Evolutionary conservation across 768 basidiomycete genomes (phyloP).

Genomic region (Rubroboletus pulcherrimus): DNA sequence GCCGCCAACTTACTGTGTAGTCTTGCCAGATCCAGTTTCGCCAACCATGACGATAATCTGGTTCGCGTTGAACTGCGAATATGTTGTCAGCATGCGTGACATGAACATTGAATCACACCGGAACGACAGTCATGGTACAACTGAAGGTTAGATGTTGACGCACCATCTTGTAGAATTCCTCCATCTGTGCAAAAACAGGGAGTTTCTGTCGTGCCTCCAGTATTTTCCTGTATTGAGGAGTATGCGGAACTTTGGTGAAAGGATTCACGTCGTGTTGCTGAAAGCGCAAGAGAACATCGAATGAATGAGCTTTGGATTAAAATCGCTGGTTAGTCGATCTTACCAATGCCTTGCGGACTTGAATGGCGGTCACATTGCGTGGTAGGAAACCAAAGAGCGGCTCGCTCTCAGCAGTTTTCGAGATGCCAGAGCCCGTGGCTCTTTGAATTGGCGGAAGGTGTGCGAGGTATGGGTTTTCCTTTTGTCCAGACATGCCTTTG

Average conservation of each 20-base stretch:
- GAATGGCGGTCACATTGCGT: slow-evolving; percentile 58
- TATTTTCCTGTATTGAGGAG: slow-evolving; percentile 81
- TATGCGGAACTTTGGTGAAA: slow-evolving; percentile 79
- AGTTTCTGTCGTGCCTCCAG: slow-evolving; percentile 80
- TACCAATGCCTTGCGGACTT: slow-evolving; percentile 72
- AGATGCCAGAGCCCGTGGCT: slow-evolving; percentile 4
- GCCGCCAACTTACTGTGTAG: slow-evolving; percentile 71
- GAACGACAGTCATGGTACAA: not conserved
- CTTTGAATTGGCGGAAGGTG: slow-evolving; percentile 37
- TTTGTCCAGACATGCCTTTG: slow-evolving; percentile 12
- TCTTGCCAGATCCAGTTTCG: slow-evolving; percentile 95
- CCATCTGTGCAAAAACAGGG: slow-evolving; percentile 90
- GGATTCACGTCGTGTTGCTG: slow-evolving; percentile 83
- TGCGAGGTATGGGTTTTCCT: slow-evolving; percentile 55
- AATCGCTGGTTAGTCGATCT: slow-evolving; percentile 19
- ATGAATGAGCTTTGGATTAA: not conserved
- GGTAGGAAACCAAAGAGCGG: slow-evolving; percentile 76
- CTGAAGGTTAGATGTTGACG: slow-evolving; percentile 31
- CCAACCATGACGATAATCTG: slow-evolving; percentile 91
- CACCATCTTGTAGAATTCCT: slow-evolving; percentile 87
- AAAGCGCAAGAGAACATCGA: not conserved
- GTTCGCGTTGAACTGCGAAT: slow-evolving; percentile 33
- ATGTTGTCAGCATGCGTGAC: not conserved
- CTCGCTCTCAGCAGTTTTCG: slow-evolving; percentile 36
- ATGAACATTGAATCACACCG: not conserved